Conservation (phyloP, 768 basidiomycete species). For the Boletus rufocinnamomeus region DNA sequence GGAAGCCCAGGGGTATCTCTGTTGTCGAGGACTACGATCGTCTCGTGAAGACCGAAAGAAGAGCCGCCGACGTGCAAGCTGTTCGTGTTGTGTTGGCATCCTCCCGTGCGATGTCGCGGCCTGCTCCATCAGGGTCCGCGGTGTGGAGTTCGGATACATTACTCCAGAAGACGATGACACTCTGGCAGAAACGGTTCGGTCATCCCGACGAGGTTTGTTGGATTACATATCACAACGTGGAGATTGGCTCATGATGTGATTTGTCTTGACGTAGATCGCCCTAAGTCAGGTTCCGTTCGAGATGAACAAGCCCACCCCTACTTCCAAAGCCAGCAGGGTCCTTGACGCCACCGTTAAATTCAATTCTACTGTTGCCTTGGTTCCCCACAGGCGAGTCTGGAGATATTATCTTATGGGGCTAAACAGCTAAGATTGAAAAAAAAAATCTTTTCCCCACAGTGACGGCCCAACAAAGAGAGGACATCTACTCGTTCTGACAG, state of each 20-base stretch:
- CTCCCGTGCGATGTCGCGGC: constrained; percentile 46
- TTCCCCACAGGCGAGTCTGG: constrained; percentile 64
- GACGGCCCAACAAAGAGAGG: constrained; percentile 87
- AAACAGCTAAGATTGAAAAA: constrained; percentile 3
- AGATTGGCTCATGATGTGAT: constrained; percentile 15
- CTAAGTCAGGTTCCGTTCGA: constrained; percentile 72
- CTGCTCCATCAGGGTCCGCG: constrained; percentile 51
- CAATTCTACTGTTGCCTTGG: constrained; percentile 68
- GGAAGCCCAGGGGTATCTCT: constrained; percentile 87
- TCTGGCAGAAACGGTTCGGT: constrained; percentile 88
- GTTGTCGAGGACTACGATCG: constrained; percentile 85
- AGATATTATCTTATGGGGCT: neutral
- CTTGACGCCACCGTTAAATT: constrained; percentile 62
- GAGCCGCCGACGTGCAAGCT: constrained; percentile 88
- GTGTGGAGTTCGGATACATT: constrained; percentile 67
- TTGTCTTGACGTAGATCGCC: constrained; percentile 60
- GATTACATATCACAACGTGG: constrained; percentile 2
- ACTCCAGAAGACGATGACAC: constrained; percentile 61
- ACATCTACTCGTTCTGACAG: constrained; percentile 72
- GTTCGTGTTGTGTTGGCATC: constrained; percentile 74
- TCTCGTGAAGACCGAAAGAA: constrained; percentile 67
- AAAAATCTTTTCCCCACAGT: constrained; percentile 40
- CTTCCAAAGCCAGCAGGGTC: constrained; percentile 34
- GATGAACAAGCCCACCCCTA: constrained; percentile 37
- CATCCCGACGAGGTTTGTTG: constrained; percentile 67